Conservation (phyloP, 331 rosid genomes). For the Phaseolus coccineus region DNA sequence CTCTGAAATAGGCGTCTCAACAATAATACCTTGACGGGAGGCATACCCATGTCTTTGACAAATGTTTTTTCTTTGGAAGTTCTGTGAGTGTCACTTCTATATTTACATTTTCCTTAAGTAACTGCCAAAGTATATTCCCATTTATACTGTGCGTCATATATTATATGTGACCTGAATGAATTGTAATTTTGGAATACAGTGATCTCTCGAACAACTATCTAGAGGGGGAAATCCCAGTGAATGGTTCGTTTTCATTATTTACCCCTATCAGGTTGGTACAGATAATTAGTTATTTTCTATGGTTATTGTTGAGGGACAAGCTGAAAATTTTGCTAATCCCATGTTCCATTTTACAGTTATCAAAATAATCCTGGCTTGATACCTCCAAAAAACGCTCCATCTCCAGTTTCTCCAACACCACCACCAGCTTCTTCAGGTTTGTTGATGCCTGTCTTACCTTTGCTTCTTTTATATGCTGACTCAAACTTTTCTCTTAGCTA, state of each 20-base stretch:
- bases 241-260: slow-evolving; percentile 84
- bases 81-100: slow-evolving; percentile 68
- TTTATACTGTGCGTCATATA: slow-evolving; percentile 14
- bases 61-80: slow-evolving; percentile 68
- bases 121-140: slow-evolving; percentile 10
- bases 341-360: slow-evolving; percentile 59
- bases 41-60: slow-evolving; percentile 66
- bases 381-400: neutral
- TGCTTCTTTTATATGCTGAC: slow-evolving; percentile 11
- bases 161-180: slow-evolving; percentile 37
- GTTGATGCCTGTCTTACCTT: slow-evolving; percentile 32
- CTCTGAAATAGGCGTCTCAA: slow-evolving; percentile 82
- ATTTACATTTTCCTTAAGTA: slow-evolving; percentile 30
- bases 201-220: slow-evolving; percentile 81
- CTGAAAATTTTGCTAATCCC: slow-evolving; percentile 30
- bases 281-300: slow-evolving; percentile 17
- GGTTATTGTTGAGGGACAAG: slow-evolving; percentile 12
- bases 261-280: slow-evolving; percentile 84
- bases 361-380: slow-evolving; percentile 40
- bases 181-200: slow-evolving; percentile 54
- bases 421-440: slow-evolving; percentile 56
- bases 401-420: slow-evolving; percentile 45
- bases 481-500: neutral
- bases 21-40: slow-evolving; percentile 72
- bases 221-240: slow-evolving; percentile 65